phyloP scores from a whole-genome alignment of 441 rosid genomes.

The Arabidopsis lyrata region DNA sequence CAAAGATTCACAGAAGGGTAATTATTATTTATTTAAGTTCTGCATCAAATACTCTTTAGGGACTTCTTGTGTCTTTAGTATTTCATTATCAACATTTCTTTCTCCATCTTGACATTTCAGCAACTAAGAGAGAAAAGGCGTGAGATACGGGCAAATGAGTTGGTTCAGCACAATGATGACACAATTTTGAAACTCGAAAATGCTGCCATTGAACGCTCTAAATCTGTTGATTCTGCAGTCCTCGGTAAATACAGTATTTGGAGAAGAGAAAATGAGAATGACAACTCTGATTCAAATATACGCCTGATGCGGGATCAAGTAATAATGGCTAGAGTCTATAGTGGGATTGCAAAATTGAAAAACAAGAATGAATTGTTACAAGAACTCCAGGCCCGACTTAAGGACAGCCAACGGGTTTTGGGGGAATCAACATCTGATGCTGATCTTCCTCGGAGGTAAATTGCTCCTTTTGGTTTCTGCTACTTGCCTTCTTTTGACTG shows the following conservation, averaged over 20 bases:
- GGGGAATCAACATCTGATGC: slow-evolving; percentile 82
- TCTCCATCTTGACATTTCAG: slow-evolving; percentile 50
- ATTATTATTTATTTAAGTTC: not conserved
- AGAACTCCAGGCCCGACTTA: slow-evolving; percentile 78
- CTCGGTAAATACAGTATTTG: slow-evolving; percentile 94
- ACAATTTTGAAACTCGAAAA: slow-evolving; percentile 80
- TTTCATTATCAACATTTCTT: slow-evolving; percentile 6
- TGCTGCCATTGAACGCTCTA: slow-evolving; percentile 93
- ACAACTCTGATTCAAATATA: slow-evolving; percentile 83
- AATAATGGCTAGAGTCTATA: slow-evolving; percentile 92
- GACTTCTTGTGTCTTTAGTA: slow-evolving; percentile 1
- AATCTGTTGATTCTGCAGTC: slow-evolving; percentile 92
- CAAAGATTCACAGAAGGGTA: slow-evolving; percentile 84
- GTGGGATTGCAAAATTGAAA: slow-evolving; percentile 78
- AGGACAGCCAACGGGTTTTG: slow-evolving; percentile 83
- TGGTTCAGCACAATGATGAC: slow-evolving; percentile 75
- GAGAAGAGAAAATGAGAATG: slow-evolving; percentile 93
- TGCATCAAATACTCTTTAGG: not conserved
- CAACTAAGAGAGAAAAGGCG: slow-evolving; percentile 88
- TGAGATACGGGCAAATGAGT: slow-evolving; percentile 77
- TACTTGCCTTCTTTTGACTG: slow-evolving; percentile 1
- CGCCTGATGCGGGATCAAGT: slow-evolving; percentile 94
- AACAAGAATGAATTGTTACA: slow-evolving; percentile 67
- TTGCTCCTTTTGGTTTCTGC: slow-evolving; percentile 8
- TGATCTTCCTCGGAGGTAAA: slow-evolving; percentile 82